phyloP scores from a whole-genome alignment of 805 yeast genomes.

The Cephaloascus albidus region DNA sequence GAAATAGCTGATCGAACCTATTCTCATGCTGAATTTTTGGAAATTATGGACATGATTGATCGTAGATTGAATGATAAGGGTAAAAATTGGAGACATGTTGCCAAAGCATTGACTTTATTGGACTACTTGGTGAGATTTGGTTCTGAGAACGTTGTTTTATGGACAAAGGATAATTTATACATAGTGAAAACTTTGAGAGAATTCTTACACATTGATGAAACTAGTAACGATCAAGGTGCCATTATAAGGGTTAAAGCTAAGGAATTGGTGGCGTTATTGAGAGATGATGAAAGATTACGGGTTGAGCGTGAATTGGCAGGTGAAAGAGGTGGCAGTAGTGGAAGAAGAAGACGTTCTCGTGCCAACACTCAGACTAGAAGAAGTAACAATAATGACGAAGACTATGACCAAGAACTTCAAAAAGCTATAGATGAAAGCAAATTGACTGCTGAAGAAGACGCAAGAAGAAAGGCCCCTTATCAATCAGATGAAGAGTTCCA shows the following conservation, averaged over 20 bases:
- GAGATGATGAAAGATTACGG: conserved; percentile 72
- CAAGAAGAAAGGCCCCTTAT: conserved; percentile 36
- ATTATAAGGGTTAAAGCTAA: conserved; percentile 82
- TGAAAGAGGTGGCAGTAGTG: conserved; percentile 15
- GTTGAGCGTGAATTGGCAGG: conserved; percentile 51
- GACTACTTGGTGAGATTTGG: conserved; percentile 84
- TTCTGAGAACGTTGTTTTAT: conserved; percentile 77
- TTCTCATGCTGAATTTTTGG: conserved; percentile 66
- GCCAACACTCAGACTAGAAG: conserved; percentile 12
- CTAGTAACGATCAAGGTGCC: conserved; percentile 79
- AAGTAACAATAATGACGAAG: conserved; percentile 21
- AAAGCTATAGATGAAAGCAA: conserved; percentile 75
- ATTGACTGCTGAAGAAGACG: conserved; percentile 79
- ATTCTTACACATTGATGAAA: conserved; percentile 73
- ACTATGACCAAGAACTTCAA: conserved; percentile 68
- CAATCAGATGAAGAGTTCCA: conserved; percentile 53
- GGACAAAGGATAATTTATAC: conserved; percentile 87
- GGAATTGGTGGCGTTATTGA: conserved; percentile 70
- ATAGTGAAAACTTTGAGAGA: conserved; percentile 85
- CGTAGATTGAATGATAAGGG: conserved; percentile 91
- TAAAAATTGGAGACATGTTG: conserved; percentile 94
- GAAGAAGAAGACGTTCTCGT: conserved; percentile 19
- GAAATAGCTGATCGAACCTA: conserved; percentile 71
- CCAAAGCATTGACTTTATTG: conserved; percentile 81
- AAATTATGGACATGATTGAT: conserved; percentile 91